Percentiles rank a stretch among this genome's conserved stretches.
Evolutionary conservation across 1,284 basidiomycete genomes (phyloP).

Genomic region (Tilletia horrida): DNA sequence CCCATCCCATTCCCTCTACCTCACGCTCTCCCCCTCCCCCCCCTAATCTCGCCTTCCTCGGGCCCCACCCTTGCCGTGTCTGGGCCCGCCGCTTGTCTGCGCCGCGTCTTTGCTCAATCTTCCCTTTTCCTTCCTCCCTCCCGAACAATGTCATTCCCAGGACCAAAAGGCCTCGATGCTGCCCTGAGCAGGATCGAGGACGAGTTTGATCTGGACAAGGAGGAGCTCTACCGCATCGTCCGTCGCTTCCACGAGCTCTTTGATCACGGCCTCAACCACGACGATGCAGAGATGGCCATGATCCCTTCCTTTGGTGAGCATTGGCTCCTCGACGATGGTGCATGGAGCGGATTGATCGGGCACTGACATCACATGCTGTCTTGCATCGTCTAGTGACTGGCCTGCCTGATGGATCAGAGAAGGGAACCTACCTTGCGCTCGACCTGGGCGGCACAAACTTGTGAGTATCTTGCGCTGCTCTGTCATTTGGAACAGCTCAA

Average conservation of each 20-base stretch:
- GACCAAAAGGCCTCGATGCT: constrained; percentile 22
- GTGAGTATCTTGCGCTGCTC: constrained; percentile 17
- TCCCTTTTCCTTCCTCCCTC: background rate
- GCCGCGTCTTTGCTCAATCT: background rate
- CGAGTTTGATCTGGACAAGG: constrained; percentile 36
- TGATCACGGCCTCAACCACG: constrained; percentile 37
- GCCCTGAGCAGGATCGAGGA: constrained; percentile 32
- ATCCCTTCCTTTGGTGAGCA: constrained; percentile 41
- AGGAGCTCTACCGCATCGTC: constrained; percentile 34
- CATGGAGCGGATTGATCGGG: background rate
- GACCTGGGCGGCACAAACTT: constrained; percentile 51
- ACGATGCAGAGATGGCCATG: constrained; percentile 50
- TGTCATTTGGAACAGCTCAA: background rate
- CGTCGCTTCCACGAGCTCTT: constrained; percentile 41
- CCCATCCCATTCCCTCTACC: too few species aligned
- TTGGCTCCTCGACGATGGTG: background rate
- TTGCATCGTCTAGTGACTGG: constrained; percentile 35
- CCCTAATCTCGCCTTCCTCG: too few species aligned
- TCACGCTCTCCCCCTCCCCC: too few species aligned
- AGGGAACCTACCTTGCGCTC: constrained; percentile 49
- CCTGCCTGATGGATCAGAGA: constrained; percentile 44
- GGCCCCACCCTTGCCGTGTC: too few species aligned
- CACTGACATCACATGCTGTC: background rate
- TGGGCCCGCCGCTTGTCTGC: too few species aligned
- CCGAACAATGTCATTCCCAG: constrained; percentile 6